Evolutionary conservation across 225 moss, liverwort and hornwort species (phyloP).

Genomic region (Asterella californica): DNA sequence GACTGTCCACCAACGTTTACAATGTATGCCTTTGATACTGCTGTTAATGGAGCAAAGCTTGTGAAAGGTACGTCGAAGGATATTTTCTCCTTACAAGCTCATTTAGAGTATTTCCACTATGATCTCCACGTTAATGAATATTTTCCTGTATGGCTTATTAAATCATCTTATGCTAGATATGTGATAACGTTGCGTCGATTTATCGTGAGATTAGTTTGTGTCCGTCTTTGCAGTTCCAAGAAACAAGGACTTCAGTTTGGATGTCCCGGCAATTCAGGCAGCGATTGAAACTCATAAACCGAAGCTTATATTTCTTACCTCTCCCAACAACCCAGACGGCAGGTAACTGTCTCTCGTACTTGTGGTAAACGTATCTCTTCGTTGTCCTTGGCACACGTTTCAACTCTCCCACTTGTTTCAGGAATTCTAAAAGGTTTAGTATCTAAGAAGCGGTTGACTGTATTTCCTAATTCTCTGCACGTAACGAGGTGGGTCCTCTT

Average conservation of each 20-base stretch:
- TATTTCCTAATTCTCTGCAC: not conserved
- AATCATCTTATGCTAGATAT: too few species aligned
- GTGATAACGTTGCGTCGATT: not conserved
- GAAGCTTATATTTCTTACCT: conserved; percentile 86
- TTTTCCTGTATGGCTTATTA: not conserved
- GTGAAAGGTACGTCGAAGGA: conserved; percentile 58
- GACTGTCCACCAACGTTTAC: conserved; percentile 96
- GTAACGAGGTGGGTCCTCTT: not conserved
- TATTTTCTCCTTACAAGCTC: not conserved
- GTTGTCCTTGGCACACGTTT: not conserved
- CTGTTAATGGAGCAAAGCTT: conserved; percentile 91
- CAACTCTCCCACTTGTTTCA: too few species aligned
- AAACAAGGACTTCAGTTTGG: conserved; percentile 70
- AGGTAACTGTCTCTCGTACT: conserved; percentile 42
- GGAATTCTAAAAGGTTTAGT: not conserved
- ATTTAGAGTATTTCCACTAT: not conserved
- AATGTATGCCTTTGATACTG: conserved; percentile 97
- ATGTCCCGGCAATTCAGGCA: conserved; percentile 63
- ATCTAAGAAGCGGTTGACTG: not conserved
- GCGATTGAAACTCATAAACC: conserved; percentile 62
- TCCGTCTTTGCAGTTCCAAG: conserved; percentile 64
- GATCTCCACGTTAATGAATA: not conserved
- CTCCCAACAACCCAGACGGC: conserved; percentile 98
- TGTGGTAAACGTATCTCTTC: not conserved
- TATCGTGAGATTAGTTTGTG: not conserved